Conservation (phyloP, 495 filamentous ascomycete genomes). For the Aspergillus affinis region DNA sequence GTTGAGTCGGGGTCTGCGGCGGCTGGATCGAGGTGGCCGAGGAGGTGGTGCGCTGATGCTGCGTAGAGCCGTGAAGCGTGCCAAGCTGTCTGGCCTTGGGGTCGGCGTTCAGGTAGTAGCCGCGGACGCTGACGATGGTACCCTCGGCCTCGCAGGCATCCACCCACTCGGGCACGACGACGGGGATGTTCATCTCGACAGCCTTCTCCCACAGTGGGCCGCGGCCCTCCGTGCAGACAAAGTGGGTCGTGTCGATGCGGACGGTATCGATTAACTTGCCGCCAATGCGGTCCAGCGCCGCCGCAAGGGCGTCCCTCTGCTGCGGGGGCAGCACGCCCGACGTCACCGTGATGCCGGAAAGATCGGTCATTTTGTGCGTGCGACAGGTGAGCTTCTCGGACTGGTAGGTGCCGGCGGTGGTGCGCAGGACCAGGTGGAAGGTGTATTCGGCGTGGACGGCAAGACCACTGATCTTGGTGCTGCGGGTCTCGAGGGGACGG, state of each 20-base stretch:
- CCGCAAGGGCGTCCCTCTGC: slow-evolving; percentile 68
- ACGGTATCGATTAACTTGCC: slow-evolving; percentile 89
- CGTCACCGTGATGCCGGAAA: slow-evolving; percentile 93
- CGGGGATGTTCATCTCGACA: slow-evolving; percentile 95
- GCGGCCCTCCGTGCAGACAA: slow-evolving; percentile 94
- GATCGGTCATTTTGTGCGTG: slow-evolving; percentile 98
- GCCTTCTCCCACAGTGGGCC: slow-evolving; percentile 93
- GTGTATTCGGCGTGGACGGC: slow-evolving; percentile 93
- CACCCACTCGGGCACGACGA: slow-evolving; percentile 97
- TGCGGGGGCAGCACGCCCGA: slow-evolving; percentile 79
- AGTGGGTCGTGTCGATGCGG: slow-evolving; percentile 96
- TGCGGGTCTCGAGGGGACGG: slow-evolving; percentile 75
- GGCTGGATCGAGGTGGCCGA: slow-evolving; percentile 19
- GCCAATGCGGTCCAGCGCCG: slow-evolving; percentile 82
- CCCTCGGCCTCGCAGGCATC: slow-evolving; percentile 92
- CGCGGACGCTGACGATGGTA: slow-evolving; percentile 88
- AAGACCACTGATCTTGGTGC: slow-evolving; percentile 96
- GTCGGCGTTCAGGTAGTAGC: slow-evolving; percentile 93
- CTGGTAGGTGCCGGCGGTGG: slow-evolving; percentile 81
- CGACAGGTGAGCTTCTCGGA: slow-evolving; percentile 81
- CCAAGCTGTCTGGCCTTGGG: slow-evolving; percentile 62
- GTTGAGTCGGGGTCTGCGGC: slow-evolving; percentile 24
- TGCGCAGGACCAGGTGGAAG: slow-evolving; percentile 90
- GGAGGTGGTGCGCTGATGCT: slow-evolving; percentile 44
- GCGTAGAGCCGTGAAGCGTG: slow-evolving; percentile 37